phyloP scores from a whole-genome alignment of 805 yeast species.

The Alloascoidea hylecoeti region DNA sequence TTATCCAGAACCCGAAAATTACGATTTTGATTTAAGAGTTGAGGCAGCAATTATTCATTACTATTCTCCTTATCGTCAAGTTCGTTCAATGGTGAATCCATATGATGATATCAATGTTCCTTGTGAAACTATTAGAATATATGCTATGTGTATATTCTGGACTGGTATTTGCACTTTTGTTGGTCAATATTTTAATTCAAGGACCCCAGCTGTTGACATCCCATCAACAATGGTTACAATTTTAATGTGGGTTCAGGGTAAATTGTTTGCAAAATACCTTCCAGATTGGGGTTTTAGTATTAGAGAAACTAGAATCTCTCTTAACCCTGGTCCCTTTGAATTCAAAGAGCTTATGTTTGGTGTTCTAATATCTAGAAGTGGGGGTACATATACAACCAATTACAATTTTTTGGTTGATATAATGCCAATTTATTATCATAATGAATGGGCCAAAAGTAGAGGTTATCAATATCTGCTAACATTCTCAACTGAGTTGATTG shows the following conservation, averaged over 20 bases:
- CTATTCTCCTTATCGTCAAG: conserved; percentile 27
- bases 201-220: neutral
- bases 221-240: neutral
- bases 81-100: conserved; percentile 24
- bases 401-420: neutral
- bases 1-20: conserved; percentile 6
- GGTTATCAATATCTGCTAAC: conserved; percentile 37
- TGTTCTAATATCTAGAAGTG: conserved; percentile 19
- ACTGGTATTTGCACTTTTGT: neutral
- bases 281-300: neutral
- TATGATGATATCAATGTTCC: conserved; percentile 22
- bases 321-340: conserved; percentile 42
- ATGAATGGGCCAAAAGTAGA: conserved; percentile 11
- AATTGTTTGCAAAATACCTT: neutral
- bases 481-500: conserved; percentile 47
- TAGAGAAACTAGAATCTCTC: conserved; percentile 19
- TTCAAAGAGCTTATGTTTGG: conserved; percentile 43
- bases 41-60: conserved; percentile 5
- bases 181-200: neutral
- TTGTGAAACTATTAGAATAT: conserved; percentile 1
- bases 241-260: neutral
- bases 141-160: neutral
- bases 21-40: conserved; percentile 6
- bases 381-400: neutral
- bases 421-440: neutral